phyloP scores from a whole-genome alignment of 2,329 filamentous ascomycete species.

The Talaromyces pinophilus region DNA sequence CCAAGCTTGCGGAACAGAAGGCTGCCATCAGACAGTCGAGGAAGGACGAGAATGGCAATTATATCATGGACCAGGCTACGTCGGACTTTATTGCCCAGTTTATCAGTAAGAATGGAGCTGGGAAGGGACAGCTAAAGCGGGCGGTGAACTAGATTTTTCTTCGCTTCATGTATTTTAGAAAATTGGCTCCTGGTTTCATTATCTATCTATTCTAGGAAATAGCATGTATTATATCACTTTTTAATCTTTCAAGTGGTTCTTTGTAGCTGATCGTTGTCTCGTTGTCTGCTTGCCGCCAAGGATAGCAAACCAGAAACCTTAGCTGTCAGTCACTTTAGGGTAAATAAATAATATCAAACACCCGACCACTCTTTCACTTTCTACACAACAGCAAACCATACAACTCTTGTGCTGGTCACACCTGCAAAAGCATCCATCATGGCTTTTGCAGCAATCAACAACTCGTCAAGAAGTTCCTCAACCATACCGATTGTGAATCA shows the following conservation, averaged over 20 bases:
- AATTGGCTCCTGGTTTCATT: not conserved
- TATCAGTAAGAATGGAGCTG: constrained; percentile 30
- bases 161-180: constrained; percentile 20
- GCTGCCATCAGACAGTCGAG: constrained; percentile 37
- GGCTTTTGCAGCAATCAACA: constrained; percentile 41
- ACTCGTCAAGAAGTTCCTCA: constrained; percentile 20
- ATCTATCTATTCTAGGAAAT: not conserved
- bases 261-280: not conserved
- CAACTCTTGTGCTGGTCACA: not conserved
- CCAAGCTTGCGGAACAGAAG: constrained; percentile 40
- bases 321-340: not conserved
- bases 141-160: not conserved
- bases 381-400: not conserved
- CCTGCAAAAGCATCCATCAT: constrained; percentile 27
- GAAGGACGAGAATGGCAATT: constrained; percentile 42
- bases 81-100: constrained; percentile 41
- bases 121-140: constrained; percentile 3
- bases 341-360: constrained; percentile 11
- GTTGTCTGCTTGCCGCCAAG: constrained; percentile 7
- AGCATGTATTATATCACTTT: constrained; percentile 4
- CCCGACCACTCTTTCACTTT: not conserved
- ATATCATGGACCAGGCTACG: constrained; percentile 37
- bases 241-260: not conserved
- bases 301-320: not conserved
- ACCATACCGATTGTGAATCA: constrained; percentile 25